Evolutionary conservation across 2,329 filamentous ascomycete genomes (phyloP).

Genomic region (Pestalotiopsis sp.): DNA sequence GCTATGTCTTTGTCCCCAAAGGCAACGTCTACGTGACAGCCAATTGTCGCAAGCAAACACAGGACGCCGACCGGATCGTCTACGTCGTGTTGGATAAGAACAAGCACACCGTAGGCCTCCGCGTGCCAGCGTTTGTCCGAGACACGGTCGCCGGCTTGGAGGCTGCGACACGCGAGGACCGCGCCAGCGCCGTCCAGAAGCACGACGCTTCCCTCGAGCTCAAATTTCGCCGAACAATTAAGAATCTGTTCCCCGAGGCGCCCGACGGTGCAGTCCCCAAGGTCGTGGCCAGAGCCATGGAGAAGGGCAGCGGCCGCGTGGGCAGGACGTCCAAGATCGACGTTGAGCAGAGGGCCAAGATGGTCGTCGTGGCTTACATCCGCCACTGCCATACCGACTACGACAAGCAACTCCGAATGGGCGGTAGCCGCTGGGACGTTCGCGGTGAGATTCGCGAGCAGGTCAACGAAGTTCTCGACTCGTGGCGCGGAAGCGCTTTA

Average conservation of each 20-base stretch:
- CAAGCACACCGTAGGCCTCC: constrained; percentile 35
- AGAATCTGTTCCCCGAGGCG: constrained; percentile 40
- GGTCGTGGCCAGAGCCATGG: constrained; percentile 43
- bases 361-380: constrained; percentile 52
- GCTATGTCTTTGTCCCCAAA: constrained; percentile 44
- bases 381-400: constrained; percentile 52
- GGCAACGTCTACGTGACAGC: constrained; percentile 45
- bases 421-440: constrained; percentile 6
- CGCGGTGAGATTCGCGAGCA: neutral
- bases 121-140: constrained; percentile 39
- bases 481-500: constrained; percentile 18
- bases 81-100: constrained; percentile 36
- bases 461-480: constrained; percentile 11
- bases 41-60: constrained; percentile 41
- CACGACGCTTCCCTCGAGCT: constrained; percentile 36
- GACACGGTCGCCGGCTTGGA: constrained; percentile 24
- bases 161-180: constrained; percentile 29
- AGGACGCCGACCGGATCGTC: constrained; percentile 31
- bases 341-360: constrained; percentile 39
- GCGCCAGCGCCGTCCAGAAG: constrained; percentile 33
- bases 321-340: constrained; percentile 44
- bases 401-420: constrained; percentile 36
- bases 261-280: constrained; percentile 35
- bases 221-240: constrained; percentile 36
- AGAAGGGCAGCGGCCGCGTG: constrained; percentile 49